Evolutionary conservation across 805 yeast species (phyloP), one percentile per base, ranked within the genome.

Genomic region (Starmera caribaea): DNA sequence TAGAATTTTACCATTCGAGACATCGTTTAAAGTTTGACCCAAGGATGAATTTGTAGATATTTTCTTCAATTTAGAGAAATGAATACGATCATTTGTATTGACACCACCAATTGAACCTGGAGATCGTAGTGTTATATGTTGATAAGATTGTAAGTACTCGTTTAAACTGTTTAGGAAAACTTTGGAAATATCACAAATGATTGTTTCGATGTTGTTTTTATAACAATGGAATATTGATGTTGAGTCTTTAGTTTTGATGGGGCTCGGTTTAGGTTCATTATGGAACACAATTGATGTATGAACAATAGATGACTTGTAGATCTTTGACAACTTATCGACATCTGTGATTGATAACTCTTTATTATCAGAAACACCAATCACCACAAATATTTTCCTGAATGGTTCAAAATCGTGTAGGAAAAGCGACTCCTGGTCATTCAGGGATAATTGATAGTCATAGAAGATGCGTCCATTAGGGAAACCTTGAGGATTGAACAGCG

Each of bases 331-430:
- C n/a, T 58, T 54, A 1, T 45, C 50, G 34, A 72, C 45, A 34
- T 62, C 57, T 1, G 46, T 46, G 3, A 49, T 49, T n/a, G 62
- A 40, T 5, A 41, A 44, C 1, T 39, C 36, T 17, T 34, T 36
- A 13, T 33, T 34, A 41, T 56, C 58, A 1, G 55, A 54, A 21
- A 76, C 46, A 4, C 78, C 81, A 35, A 76, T 55, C 5, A 80
- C 77, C 8, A 81, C 68, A 48, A 86, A 74, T 0, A 83, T 76
- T 53, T 87, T 86, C 38, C 97, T 63, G 59, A 74, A 87, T 1
- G 96, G 95, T 60, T 92, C 97, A 46, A 90, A 77, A 58, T 90
- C 97, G 48, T 82, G 85, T 33, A 90, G 63, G 39, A 82, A 79
- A 7, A 79, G 59, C 24, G 81, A 69, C 32, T 75, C 78, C n/a